Conservation (phyloP, 768 basidiomycete species). For the Suillus variegatus region DNA sequence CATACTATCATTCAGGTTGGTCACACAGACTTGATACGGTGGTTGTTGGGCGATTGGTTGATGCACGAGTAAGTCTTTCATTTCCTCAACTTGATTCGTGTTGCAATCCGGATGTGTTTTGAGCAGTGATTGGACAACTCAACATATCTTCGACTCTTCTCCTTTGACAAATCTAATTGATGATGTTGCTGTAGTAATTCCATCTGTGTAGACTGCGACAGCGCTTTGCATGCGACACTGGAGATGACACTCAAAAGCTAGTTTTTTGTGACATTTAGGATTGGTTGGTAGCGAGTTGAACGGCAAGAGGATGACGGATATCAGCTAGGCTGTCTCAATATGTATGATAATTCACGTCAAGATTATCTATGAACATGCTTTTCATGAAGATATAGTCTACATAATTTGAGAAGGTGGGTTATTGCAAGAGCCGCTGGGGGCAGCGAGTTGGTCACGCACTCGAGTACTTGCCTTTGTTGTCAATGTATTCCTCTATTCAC, state of each 20-base stretch:
- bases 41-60: background rate
- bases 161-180: background rate
- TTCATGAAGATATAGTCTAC: too few relatives aligned
- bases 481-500: too few relatives aligned
- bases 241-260: background rate
- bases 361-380: too few relatives aligned
- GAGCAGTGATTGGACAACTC: background rate
- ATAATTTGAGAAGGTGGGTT: too few relatives aligned
- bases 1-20: too few relatives aligned
- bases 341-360: background rate
- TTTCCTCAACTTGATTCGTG: background rate
- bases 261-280: too few relatives aligned
- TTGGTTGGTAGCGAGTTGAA: background rate
- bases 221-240: too few relatives aligned
- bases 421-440: too few relatives aligned
- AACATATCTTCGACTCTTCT: background rate
- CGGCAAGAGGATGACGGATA: background rate
- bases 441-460: too few relatives aligned
- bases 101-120: too few relatives aligned
- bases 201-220: background rate
- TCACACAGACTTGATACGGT: too few relatives aligned
- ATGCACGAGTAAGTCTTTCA: background rate
- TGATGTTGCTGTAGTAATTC: background rate
- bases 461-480: too few relatives aligned
- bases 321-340: background rate